These are phyloP conservation scores for Cryptococcus hybrid DNA, from an alignment of 1,284 basidiomycete species.

Conservation along the genomic window DNA sequence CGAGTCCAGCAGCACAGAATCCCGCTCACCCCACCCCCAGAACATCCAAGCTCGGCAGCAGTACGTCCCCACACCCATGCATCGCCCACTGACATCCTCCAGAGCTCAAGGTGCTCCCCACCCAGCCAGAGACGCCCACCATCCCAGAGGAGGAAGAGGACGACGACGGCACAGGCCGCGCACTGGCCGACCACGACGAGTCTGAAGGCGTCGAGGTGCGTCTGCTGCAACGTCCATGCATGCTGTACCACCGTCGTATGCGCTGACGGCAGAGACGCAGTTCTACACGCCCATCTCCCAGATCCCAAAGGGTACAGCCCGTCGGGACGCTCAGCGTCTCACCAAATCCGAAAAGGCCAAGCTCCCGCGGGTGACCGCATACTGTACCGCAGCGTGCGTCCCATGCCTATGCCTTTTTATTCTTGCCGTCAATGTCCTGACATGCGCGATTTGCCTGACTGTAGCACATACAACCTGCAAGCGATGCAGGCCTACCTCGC, in stretches of 20 bases:
- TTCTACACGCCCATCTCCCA: conserved; percentile 86
- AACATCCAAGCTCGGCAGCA: conserved; percentile 65
- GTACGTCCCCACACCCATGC: conserved; percentile 14
- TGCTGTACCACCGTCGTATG: not conserved
- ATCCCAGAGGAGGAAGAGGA: conserved; percentile 57
- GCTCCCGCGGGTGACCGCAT: conserved; percentile 90
- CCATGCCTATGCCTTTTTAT: not conserved
- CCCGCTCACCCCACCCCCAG: conserved; percentile 22
- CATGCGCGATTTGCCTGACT: too few species aligned
- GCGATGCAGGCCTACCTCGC: conserved; percentile 86
- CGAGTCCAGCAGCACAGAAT: not conserved
- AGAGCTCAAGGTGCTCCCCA: conserved; percentile 91
- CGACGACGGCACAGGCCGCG: conserved; percentile 30
- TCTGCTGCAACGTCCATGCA: not conserved
- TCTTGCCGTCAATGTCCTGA: not conserved
- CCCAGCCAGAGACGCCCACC: conserved; percentile 67
- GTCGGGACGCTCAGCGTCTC: conserved; percentile 80
- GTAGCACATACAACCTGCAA: conserved; percentile 79
- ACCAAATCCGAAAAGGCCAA: conserved; percentile 94
- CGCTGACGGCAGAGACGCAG: conserved; percentile 46
- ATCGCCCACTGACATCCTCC: conserved; percentile 1
- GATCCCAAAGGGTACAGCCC: conserved; percentile 90
- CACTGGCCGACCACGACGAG: conserved; percentile 31
- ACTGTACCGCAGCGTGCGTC: conserved; percentile 83
- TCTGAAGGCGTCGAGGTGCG: conserved; percentile 66